Conservation (phyloP, 495 filamentous ascomycete species). For the Hyaloscypha finlandica region DNA sequence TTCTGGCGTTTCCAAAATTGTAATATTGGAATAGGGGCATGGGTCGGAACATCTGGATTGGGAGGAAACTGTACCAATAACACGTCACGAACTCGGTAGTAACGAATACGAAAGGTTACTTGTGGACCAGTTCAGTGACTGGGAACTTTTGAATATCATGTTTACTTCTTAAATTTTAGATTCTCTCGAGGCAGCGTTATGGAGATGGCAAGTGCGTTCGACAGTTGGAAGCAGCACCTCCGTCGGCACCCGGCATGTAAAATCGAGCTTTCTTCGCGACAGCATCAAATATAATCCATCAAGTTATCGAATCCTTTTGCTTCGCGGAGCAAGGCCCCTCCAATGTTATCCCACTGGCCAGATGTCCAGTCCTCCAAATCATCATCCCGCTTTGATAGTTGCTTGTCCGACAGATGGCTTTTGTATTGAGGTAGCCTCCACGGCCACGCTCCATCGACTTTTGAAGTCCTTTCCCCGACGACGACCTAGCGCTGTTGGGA, state of each 20-base stretch:
- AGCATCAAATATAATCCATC: too few relatives aligned
- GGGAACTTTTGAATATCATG: background rate
- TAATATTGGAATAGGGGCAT: background rate
- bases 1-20: slow-evolving; percentile 6
- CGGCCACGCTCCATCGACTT: too few relatives aligned
- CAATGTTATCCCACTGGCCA: background rate
- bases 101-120: background rate
- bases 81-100: background rate
- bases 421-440: background rate
- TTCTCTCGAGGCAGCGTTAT: too few relatives aligned
- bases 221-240: too few relatives aligned
- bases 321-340: background rate
- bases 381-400: background rate
- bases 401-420: background rate
- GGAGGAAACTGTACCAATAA: slow-evolving; percentile 17
- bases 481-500: background rate
- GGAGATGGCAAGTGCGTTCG: too few relatives aligned
- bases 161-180: too few relatives aligned
- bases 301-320: background rate
- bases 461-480: too few relatives aligned
- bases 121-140: background rate
- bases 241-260: too few relatives aligned
- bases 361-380: background rate
- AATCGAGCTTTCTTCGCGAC: too few relatives aligned
- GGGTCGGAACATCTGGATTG: background rate